Conservation (phyloP, 805 yeast species). For the Yarrowia keelungensis region DNA sequence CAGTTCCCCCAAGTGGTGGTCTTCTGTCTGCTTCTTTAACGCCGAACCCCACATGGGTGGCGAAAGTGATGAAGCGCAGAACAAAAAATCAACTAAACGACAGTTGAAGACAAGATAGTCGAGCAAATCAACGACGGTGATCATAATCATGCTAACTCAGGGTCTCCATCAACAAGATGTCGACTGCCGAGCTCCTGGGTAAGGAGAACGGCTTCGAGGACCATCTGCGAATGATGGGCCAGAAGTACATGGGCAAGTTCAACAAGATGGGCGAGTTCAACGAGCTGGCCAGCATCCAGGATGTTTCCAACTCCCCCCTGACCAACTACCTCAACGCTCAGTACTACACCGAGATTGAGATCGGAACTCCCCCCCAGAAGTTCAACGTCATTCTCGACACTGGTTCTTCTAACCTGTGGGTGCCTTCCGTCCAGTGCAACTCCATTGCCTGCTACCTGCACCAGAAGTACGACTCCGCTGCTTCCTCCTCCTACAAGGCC, state of each 20-base stretch:
- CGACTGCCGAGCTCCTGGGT: constrained; percentile 62
- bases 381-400: constrained; percentile 96
- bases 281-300: constrained; percentile 49
- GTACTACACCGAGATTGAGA: constrained; percentile 86
- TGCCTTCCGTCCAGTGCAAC: constrained; percentile 86
- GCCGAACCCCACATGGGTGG: constrained; percentile 19
- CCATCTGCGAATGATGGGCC: constrained; percentile 65
- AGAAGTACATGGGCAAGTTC: constrained; percentile 64
- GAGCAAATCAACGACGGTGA: not conserved
- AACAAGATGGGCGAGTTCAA: constrained; percentile 42
- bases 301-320: constrained; percentile 78
- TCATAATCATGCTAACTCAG: constrained; percentile 49
- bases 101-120: not conserved
- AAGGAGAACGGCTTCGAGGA: constrained; percentile 50
- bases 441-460: constrained; percentile 96
- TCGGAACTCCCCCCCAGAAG: constrained; percentile 93
- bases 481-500: constrained; percentile 81
- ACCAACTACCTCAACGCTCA: constrained; percentile 96
- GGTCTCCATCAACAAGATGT: constrained; percentile 65
- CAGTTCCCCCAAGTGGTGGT: not conserved
- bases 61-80: constrained; percentile 10
- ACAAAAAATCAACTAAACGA: not conserved
- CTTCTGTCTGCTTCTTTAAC: constrained; percentile 5
- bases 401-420: constrained; percentile 97
- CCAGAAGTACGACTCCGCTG: constrained; percentile 82